Conservation (phyloP, 768 basidiomycete genomes). For the Phylloporus sp. region DNA sequence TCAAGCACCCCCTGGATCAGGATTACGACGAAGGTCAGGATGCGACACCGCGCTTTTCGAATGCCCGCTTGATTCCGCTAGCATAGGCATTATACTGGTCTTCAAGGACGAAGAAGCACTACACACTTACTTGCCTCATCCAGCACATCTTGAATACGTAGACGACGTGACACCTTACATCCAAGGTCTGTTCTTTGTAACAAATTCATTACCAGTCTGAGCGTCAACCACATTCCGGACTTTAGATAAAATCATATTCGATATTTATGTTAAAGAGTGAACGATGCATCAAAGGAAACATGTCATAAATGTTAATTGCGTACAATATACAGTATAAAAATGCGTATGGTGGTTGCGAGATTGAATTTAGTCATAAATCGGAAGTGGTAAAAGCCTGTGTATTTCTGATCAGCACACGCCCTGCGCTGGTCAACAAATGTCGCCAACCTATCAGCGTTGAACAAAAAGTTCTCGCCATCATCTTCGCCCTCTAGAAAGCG, state of each 20-base stretch:
- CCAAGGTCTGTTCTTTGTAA: conserved; percentile 23
- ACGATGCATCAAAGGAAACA: neutral
- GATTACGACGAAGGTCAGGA: conserved; percentile 24
- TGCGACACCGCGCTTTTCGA: no score
- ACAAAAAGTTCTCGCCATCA: conserved; percentile 86
- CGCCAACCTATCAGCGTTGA: conserved; percentile 76
- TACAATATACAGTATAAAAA: neutral
- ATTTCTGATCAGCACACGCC: conserved; percentile 4
- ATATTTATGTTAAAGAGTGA: conserved; percentile 17
- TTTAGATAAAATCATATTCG: conserved; percentile 22
- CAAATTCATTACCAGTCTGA: neutral
- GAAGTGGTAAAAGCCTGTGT: conserved; percentile 59
- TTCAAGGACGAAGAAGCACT: conserved; percentile 19
- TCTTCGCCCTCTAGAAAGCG: conserved; percentile 94
- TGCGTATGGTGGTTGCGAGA: neutral
- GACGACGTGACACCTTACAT: conserved; percentile 5
- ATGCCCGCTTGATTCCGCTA: no score
- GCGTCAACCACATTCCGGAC: neutral
- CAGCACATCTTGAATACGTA: conserved; percentile 12
- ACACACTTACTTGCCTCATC: conserved; percentile 10
- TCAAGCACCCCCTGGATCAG: conserved; percentile 19
- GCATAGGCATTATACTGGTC: conserved; percentile 22
- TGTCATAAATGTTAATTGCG: conserved; percentile 2
- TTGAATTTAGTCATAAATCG: conserved; percentile 57
- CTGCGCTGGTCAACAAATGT: neutral